Percentiles rank a stretch among this genome's conserved stretches.
phyloP scores from a whole-genome alignment of 1,284 basidiomycete species.

The Kwoniella shivajii region DNA sequence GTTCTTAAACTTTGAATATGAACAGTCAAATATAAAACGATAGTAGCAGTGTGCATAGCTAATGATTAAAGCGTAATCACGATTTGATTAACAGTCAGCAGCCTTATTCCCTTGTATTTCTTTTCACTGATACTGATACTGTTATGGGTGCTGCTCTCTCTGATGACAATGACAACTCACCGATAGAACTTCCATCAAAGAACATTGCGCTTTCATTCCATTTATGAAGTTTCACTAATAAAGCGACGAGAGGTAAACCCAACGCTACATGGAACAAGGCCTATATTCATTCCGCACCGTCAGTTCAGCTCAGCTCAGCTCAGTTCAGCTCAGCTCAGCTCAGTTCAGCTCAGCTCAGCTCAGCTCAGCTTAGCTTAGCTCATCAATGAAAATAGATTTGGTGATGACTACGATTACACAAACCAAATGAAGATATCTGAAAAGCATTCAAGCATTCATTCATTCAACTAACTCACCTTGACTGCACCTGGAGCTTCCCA shows the following conservation, averaged over 20 bases:
- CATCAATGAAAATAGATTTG: no score
- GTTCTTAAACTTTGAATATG: slow-evolving; percentile 74
- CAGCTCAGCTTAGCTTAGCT: not conserved
- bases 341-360: not conserved
- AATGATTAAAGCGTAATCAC: no score
- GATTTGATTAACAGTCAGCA: no score
- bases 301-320: not conserved
- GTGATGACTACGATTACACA: not conserved
- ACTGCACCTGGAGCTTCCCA: slow-evolving; percentile 81
- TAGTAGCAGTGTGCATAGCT: slow-evolving; percentile 73
- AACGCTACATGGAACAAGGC: slow-evolving; percentile 80
- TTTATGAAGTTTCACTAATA: slow-evolving; percentile 73
- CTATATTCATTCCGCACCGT: slow-evolving; percentile 54
- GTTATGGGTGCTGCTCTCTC: no score
- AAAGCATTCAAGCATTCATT: not conserved
- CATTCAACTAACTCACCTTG: slow-evolving; percentile 67
- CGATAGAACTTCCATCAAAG: slow-evolving; percentile 83
- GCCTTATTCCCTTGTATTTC: no score
- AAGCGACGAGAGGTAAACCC: slow-evolving; percentile 69
- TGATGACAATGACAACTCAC: no score
- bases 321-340: not conserved
- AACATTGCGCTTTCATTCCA: slow-evolving; percentile 90
- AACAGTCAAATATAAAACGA: slow-evolving; percentile 77
- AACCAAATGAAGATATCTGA: not conserved
- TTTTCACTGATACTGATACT: no score